Percentiles rank a stretch among this genome's conserved stretches.
Evolutionary conservation across 768 basidiomycete species (phyloP).

Genomic region (Epithele typhae): DNA sequence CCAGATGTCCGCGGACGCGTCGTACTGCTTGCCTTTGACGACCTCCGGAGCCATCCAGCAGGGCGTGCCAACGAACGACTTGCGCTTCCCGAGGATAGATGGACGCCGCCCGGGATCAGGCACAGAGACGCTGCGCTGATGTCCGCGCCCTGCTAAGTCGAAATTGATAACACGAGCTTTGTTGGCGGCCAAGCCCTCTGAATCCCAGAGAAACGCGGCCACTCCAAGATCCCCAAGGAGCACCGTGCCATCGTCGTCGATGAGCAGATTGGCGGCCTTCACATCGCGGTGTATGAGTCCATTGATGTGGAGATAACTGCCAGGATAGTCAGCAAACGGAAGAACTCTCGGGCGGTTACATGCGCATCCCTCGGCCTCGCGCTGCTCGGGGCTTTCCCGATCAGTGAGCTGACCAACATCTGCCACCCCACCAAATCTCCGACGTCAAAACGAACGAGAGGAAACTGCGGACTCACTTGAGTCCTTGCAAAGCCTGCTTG

Average conservation of each 20-base stretch:
- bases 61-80: slow-evolving; percentile 94
- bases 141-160: slow-evolving; percentile 7
- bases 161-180: slow-evolving; percentile 14
- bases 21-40: slow-evolving; percentile 79
- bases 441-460: too few species aligned
- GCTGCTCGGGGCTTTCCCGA: too few species aligned
- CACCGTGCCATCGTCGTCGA: slow-evolving; percentile 88
- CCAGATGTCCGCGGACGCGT: slow-evolving; percentile 91
- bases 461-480: slow-evolving; percentile 69
- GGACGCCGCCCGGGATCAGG: slow-evolving; percentile 28
- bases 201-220: slow-evolving; percentile 77
- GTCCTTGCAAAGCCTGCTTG: slow-evolving; percentile 82
- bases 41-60: slow-evolving; percentile 98
- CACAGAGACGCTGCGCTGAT: slow-evolving; percentile 2
- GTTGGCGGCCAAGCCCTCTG: slow-evolving; percentile 30
- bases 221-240: slow-evolving; percentile 92
- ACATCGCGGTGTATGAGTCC: slow-evolving; percentile 92
- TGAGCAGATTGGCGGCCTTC: slow-evolving; percentile 90
- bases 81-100: slow-evolving; percentile 68
- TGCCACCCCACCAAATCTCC: too few species aligned
- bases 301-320: slow-evolving; percentile 82
- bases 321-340: too few species aligned
- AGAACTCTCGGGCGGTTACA: too few species aligned
- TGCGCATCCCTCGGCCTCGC: too few species aligned
- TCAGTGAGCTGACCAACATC: too few species aligned